These are phyloP conservation scores for Boletus rubropictus DNA, from an alignment of 768 basidiomycete genomes.

Conservation along the genomic window DNA sequence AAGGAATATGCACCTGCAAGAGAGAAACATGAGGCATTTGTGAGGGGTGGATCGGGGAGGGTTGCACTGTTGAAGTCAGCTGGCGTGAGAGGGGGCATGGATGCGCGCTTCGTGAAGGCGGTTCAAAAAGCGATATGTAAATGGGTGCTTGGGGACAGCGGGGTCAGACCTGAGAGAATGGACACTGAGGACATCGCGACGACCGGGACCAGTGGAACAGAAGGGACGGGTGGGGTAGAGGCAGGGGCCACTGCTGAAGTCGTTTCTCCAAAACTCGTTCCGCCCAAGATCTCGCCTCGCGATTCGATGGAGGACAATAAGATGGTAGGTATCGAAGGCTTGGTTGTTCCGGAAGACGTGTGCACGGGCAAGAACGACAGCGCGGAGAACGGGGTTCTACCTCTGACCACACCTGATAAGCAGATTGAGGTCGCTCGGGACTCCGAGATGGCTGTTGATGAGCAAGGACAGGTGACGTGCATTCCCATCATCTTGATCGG, in stretches of 20 bases:
- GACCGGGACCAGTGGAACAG: background rate
- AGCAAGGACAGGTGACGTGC: slow-evolving; percentile 20
- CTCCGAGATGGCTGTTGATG: slow-evolving; percentile 14
- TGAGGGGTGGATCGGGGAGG: slow-evolving; percentile 52
- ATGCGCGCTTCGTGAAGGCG: slow-evolving; percentile 33
- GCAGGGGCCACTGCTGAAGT: background rate
- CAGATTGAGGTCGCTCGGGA: slow-evolving; percentile 2
- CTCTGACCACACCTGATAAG: slow-evolving; percentile 1
- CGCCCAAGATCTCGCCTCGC: background rate
- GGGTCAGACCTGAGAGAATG: slow-evolving; percentile 9
- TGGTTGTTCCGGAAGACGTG: background rate
- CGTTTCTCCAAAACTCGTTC: background rate
- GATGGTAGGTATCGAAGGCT: slow-evolving; percentile 19
- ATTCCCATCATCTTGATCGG: background rate
- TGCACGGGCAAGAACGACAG: background rate
- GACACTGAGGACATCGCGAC: background rate
- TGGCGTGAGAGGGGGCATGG: slow-evolving; percentile 35
- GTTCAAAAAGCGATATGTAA: slow-evolving; percentile 28
- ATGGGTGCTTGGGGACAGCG: slow-evolving; percentile 24
- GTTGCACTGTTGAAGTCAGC: slow-evolving; percentile 28
- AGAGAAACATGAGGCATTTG: slow-evolving; percentile 46
- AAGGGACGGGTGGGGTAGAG: background rate
- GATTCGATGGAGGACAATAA: slow-evolving; percentile 5
- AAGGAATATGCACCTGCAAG: slow-evolving; percentile 50
- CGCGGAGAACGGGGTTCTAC: background rate